A percentile compares a stretch with the other conserved stretches of the same genome.
phyloP scores from a whole-genome alignment of 2,329 filamentous ascomycete genomes.

The Boeremia exigua region DNA sequence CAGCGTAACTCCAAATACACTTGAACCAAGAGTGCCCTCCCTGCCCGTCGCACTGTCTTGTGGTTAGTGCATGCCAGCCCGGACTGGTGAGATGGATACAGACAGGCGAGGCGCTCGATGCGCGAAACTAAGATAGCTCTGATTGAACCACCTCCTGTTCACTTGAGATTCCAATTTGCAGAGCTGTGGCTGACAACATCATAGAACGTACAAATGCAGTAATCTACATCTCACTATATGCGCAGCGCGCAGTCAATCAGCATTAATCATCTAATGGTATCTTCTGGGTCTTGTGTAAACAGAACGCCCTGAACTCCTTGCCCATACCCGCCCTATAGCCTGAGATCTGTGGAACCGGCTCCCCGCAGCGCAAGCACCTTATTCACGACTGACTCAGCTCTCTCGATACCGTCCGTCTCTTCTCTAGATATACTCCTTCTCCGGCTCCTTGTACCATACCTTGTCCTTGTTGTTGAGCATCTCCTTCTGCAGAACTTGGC shows the following conservation, averaged over 20 bases:
- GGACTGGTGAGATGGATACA: conserved; percentile 1
- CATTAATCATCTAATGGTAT: neutral
- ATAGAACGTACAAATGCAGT: neutral
- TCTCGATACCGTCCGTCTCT: neutral
- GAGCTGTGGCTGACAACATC: neutral
- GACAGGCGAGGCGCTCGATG: conserved; percentile 11
- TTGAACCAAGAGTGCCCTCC: conserved; percentile 14
- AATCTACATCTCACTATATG: neutral
- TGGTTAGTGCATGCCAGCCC: conserved; percentile 13
- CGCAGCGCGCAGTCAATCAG: neutral
- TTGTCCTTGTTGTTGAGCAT: conserved; percentile 6
- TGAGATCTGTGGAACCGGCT: neutral
- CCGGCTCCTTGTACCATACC: conserved; percentile 23
- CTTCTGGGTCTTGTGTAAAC: neutral
- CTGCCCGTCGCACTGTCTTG: conserved; percentile 2
- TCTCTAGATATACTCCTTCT: neutral
- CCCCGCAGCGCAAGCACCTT: neutral
- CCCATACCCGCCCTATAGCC: no score
- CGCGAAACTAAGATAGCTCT: conserved; percentile 23
- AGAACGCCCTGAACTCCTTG: neutral
- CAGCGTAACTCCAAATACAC: conserved; percentile 15
- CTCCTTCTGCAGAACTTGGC: conserved; percentile 18
- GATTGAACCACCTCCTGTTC: neutral
- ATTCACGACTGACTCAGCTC: neutral
- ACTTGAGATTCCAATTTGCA: neutral